Percentiles rank a stretch among this genome's conserved stretches.
Evolutionary conservation across 139 green algal species (phyloP).

Genomic region (Chlamydomonas eustigma): DNA sequence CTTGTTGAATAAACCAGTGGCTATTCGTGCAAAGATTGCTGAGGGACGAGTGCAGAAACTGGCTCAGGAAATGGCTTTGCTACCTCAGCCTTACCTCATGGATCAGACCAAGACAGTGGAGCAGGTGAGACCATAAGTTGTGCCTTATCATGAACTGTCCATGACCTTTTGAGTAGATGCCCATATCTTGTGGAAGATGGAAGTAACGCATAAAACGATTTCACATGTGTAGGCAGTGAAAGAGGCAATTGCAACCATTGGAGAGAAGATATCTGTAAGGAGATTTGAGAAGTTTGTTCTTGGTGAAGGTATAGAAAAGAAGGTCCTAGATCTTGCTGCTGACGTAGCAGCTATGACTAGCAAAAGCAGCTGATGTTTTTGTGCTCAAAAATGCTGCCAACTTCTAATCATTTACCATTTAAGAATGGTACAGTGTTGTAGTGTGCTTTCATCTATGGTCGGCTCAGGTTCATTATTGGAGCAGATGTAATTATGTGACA

Average conservation of each 20-base stretch:
- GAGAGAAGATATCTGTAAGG: slow-evolving; percentile 86
- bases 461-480: too few relatives aligned
- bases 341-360: slow-evolving; percentile 89
- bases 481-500: too few relatives aligned
- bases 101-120: slow-evolving; percentile 87
- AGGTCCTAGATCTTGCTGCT: slow-evolving; percentile 81
- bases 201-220: not conserved
- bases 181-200: not conserved
- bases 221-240: slow-evolving; percentile 78
- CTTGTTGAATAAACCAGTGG: slow-evolving; percentile 85
- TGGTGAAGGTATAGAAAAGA: slow-evolving; percentile 97
- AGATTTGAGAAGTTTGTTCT: slow-evolving; percentile 88
- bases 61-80: slow-evolving; percentile 73
- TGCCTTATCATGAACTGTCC: too few relatives aligned
- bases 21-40: slow-evolving; percentile 94
- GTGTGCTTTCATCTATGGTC: too few relatives aligned
- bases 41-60: slow-evolving; percentile 91
- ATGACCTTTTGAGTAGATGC: too few relatives aligned
- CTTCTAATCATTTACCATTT: too few relatives aligned
- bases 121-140: slow-evolving; percentile 13
- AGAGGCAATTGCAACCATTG: slow-evolving; percentile 77
- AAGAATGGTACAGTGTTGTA: too few relatives aligned
- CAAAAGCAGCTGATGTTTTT: slow-evolving; percentile 18
- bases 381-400: slow-evolving; percentile 4
- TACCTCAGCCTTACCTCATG: slow-evolving; percentile 85